Evolutionary conservation across 2,329 filamentous ascomycete species (phyloP), one percentile per base, ranked within the genome.

Genomic region (Botrytis deweyae): DNA sequence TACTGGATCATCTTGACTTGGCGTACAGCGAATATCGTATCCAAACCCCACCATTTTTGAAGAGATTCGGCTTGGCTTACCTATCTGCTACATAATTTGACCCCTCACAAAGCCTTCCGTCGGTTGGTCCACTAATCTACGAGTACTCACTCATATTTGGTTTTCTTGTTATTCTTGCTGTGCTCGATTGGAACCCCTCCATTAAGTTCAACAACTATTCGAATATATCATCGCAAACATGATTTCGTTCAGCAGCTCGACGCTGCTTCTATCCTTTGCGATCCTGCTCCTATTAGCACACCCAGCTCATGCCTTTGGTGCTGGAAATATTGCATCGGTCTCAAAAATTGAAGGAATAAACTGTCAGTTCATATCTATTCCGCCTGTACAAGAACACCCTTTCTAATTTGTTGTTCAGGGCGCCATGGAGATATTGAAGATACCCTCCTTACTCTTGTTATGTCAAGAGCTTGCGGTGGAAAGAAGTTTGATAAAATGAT

Each of bases 381-480:
- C 16, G 25, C 55, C 12, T 46, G 16, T 18, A 29, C 44, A 25
- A 40, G 42, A 22, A 22, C 16, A 18, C 9, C 36, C 38, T 33
- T 33, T 40, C 70, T 74, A 6, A 49, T 29, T 46, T 72, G 33
- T 46, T 63, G 40, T 18, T 42, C 77, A 91, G 89, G 92, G 92
- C 91, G 92, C 77, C 92, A 95, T 87, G 93, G 93, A 80, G 95
- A 98, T 83, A 97, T 98, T 80, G 95, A 97, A 86, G 95, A 98
- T 85, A 91, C 92, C 49, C 89, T 97, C 72, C 89, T 97, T 74
- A 90, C 88, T 75, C 86, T 97, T 73, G 76, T 84, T 66, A 88
- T 92, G 81, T 89, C 90, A 62, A 86, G 87, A 75, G 86, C 87
- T 59, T 89, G 89, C 33, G 85, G 84, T 76, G 88, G 88, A 78